Percentiles rank a stretch among this genome's conserved stretches.
Conservation (phyloP, 208 protist species). For the Trypanosoma cruzi region DNA sequence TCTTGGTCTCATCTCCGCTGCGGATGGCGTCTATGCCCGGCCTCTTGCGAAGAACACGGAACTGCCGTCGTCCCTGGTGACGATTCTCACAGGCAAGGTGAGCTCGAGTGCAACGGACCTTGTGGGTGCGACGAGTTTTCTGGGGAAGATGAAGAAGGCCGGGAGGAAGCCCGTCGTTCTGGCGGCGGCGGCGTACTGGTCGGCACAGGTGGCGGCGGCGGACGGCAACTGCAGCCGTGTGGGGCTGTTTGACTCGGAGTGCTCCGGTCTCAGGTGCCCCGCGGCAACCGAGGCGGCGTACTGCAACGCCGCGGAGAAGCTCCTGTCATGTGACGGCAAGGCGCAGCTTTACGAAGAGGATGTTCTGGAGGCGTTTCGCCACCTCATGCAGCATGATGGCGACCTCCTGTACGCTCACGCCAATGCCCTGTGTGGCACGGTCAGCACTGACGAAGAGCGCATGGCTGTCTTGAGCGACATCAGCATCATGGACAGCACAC, state of each 20-base stretch:
- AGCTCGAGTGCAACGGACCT: constrained; percentile 33
- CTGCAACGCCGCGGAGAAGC: constrained; percentile 69
- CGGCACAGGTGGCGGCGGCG: constrained; percentile 13
- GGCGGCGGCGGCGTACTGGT: constrained; percentile 57
- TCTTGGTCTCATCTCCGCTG: constrained; percentile 38
- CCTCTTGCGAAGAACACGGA: constrained; percentile 24
- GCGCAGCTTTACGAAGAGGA: constrained; percentile 55
- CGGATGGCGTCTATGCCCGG: constrained; percentile 38
- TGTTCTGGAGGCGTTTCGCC: constrained; percentile 37
- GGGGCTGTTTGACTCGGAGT: constrained; percentile 71
- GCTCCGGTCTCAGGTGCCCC: constrained; percentile 38
- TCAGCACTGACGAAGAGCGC: constrained; percentile 19
- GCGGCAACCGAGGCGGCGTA: constrained; percentile 21
- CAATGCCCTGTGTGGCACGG: constrained; percentile 13
- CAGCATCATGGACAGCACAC: constrained; percentile 66
- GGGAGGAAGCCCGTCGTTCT: constrained; percentile 43
- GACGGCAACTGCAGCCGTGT: constrained; percentile 31
- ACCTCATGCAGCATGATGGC: constrained; percentile 36
- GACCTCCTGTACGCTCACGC: constrained; percentile 70
- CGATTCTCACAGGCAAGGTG: constrained; percentile 58
- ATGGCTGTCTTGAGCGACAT: constrained; percentile 47
- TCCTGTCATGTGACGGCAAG: constrained; percentile 46
- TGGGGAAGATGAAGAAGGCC: constrained; percentile 41
- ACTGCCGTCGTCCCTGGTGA: constrained; percentile 31
- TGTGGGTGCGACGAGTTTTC: constrained; percentile 37